Base-by-base conservation (phyloP, 495 filamentous ascomycete species). In the Aspergillus campestris region DNA sequence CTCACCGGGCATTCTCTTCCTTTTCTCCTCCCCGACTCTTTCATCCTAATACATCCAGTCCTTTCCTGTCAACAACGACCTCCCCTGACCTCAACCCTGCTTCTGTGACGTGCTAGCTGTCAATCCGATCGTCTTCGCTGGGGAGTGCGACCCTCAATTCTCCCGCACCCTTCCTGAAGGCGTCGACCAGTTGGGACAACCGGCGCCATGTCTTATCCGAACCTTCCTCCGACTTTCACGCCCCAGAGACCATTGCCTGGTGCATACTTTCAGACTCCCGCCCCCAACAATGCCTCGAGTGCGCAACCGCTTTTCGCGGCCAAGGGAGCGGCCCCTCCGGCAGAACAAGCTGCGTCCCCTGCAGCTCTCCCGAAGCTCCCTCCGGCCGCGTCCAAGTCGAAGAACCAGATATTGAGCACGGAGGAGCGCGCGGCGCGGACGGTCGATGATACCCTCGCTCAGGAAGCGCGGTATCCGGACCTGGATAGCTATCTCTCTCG, bases 401-500 rank as follows among this genome's bases (percentile, higher is more conserved):
- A 63, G 47, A 65, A 40, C 15, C 64, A 65, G 53, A 59, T 68
- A 8, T 59, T 83, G 53, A 75, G 76, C 43, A 83, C 86, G 1
- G 72, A 94, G 46, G 79, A 85, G 44, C 86, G 89, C 55, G 92
- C 86, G 7, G 84, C 89, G 34, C 71, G 72, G 31, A 89, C 83
- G n/a, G 80, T 99, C 56, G 92, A 91, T 67, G 77, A 84, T 51
- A 80, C 81, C 10, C 65, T 97, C 18, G 62, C 69, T 30, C 72
- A 74, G 42, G 94, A 97, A 58, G 73, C 80, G 53, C 80, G 81
- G 55, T 97, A 87, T 59, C 89, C 89, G 7, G 87, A 94, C 49
- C 70, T 99, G 5, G 92, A 97, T 64, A 84, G 77, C 53, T 95
- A 95, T 64, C 73, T 94, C 51, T 81, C 80, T 59, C 89, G 90